Base-by-base conservation (phyloP, 108 stramenopile species). In the Schizochytrium sp. region DNA sequence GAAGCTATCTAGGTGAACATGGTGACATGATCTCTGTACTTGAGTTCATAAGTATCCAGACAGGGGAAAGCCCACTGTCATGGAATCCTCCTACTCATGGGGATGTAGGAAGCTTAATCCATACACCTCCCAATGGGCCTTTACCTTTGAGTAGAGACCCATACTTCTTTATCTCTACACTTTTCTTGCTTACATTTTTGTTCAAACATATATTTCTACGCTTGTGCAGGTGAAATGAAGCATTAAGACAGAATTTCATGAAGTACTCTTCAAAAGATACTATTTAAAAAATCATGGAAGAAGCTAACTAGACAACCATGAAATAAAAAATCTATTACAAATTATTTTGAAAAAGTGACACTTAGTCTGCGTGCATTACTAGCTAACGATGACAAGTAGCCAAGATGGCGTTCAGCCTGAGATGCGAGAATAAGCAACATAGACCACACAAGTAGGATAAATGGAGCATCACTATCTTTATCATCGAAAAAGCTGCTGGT, bases 381-480 rank as follows among this genome's bases (percentile, higher is more conserved):
- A 44, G 64, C 64, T 8, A 69, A 44, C 19, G 64, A 38, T 69
- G 64, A 38, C 8, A 69, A 44, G 28, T 69, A 69, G 28, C 64
- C 64, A 15, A 69, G 64, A 15, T 69, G 64, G 28, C 64, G 64
- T 44, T 69, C 64, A 13, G 64, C 64, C 64, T 69, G 64, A 38
- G 64, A 69, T 0, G 64, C 64, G 19, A 69, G 0, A 44, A 69
- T 69, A 44, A 69, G 64, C 12, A 7, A 7, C 12, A 69, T 69
- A 8, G 64, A 69, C 64, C 64, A 69, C 10, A 69, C 44, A 44
- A 69, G 15, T 8, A 69, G 64, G 2, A 28, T 69, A 8, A 44
- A 44, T 15, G 64, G 64, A 44, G 64, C 64, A 44, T 69, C 64
- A 2, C 64, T 69, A 69, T 38, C 64, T 44, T 69, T 69, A 8